Conservation (phyloP, 306 rosid species). For the Castanospermum australe region DNA sequence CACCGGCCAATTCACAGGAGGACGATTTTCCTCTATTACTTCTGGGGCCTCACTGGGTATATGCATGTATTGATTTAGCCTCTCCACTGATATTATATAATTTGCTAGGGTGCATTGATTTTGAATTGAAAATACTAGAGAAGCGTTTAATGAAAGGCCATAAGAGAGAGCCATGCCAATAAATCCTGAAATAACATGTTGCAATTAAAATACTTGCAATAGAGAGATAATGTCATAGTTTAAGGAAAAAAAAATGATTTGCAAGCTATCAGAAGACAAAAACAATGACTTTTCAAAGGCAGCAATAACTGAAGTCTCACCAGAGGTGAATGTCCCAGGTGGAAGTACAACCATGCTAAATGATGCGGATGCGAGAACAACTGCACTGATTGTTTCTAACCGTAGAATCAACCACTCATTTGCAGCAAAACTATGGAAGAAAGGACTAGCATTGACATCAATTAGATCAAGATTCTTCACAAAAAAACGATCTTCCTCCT, state of each 20-base stretch:
- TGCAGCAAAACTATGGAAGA: constrained; percentile 46
- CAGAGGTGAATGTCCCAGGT: constrained; percentile 44
- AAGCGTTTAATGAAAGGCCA: constrained; percentile 64
- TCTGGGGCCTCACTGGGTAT: too few species aligned
- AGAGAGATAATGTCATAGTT: neutral
- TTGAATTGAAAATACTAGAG: too few species aligned
- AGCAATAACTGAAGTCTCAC: constrained; percentile 3
- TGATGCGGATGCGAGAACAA: constrained; percentile 45
- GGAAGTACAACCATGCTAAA: constrained; percentile 56
- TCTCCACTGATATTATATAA: too few species aligned
- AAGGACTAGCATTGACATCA: constrained; percentile 52
- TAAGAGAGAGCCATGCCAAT: constrained; percentile 70
- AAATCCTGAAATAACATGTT: constrained; percentile 37
- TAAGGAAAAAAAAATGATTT: neutral
- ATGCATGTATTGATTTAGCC: too few species aligned
- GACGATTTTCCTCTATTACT: too few species aligned
- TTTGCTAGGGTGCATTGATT: too few species aligned
- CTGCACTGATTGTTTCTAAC: constrained; percentile 44
- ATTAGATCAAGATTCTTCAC: constrained; percentile 41
- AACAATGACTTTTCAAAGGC: neutral
- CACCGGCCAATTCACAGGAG: constrained; percentile 48
- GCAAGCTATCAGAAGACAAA: neutral
- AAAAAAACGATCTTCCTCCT: constrained; percentile 46
- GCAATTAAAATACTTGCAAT: neutral
- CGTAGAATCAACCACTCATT: constrained; percentile 53